phyloP scores from a whole-genome alignment of 2,329 filamentous ascomycete genomes.

The Pseudocercospora musae region DNA sequence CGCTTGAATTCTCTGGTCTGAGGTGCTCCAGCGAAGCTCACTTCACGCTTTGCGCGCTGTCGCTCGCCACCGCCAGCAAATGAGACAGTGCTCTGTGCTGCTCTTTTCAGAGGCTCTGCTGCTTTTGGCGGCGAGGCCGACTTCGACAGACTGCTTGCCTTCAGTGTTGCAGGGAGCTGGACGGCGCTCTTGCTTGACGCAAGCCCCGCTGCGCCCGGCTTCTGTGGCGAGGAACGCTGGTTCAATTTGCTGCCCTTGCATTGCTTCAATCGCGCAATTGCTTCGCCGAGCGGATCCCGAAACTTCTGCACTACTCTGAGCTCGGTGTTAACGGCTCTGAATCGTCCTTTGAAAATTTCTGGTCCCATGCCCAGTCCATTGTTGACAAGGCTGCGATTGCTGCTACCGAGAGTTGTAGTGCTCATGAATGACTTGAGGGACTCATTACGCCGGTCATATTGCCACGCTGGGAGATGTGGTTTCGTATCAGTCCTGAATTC shows the following conservation, averaged over 20 bases:
- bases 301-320: constrained; percentile 35
- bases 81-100: constrained; percentile 5
- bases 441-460: constrained; percentile 36
- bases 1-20: constrained; percentile 19
- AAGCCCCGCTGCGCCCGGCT: constrained; percentile 9
- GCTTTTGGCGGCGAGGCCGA: constrained; percentile 21
- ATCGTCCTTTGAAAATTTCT: constrained; percentile 36
- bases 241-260: constrained; percentile 25
- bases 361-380: constrained; percentile 27
- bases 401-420: constrained; percentile 11
- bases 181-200: constrained; percentile 25
- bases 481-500: constrained; percentile 27
- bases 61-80: constrained; percentile 11
- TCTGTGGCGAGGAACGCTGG: constrained; percentile 12
- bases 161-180: constrained; percentile 18
- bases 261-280: constrained; percentile 25
- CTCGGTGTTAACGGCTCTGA: constrained; percentile 35
- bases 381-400: neutral
- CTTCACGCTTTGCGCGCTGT: constrained; percentile 21
- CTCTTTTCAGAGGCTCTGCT: constrained; percentile 15
- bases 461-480: constrained; percentile 31
- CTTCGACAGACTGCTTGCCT: constrained; percentile 17
- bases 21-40: constrained; percentile 29
- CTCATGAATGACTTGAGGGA: constrained; percentile 33
- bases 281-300: constrained; percentile 33